Evolutionary conservation across 1,284 basidiomycete species (phyloP).

Genomic region (Malassezia dermatis): DNA sequence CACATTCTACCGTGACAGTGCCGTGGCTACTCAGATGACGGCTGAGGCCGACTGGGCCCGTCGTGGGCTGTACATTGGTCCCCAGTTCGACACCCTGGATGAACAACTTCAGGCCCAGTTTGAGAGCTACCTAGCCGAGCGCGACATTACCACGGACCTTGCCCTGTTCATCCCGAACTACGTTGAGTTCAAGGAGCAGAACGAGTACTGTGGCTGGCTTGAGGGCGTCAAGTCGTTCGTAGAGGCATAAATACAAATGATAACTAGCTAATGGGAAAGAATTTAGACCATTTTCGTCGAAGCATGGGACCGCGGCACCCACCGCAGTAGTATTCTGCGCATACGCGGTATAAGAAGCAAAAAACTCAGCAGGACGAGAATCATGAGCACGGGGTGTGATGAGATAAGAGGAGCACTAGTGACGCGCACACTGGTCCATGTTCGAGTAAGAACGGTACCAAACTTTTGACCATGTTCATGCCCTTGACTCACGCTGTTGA

Average conservation of each 20-base stretch:
- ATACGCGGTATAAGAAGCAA: constrained; percentile 8
- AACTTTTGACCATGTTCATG: not conserved
- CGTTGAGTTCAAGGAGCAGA: constrained; percentile 47
- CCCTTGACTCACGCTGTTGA: not conserved
- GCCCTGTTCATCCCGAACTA: constrained; percentile 51
- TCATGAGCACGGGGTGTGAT: constrained; percentile 4
- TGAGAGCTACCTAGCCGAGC: constrained; percentile 68
- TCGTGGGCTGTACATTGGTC: constrained; percentile 80
- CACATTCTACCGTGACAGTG: constrained; percentile 66
- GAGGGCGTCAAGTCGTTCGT: constrained; percentile 72
- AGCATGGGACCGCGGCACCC: not conserved
- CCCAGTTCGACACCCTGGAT: constrained; percentile 85
- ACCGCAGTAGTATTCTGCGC: constrained; percentile 3
- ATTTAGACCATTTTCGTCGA: constrained; percentile 11
- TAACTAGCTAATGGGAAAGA: not conserved
- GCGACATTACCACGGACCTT: constrained; percentile 71
- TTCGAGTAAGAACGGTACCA: constrained; percentile 9
- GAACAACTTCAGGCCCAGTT: constrained; percentile 74
- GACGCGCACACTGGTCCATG: not conserved
- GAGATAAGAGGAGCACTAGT: not conserved
- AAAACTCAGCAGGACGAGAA: not conserved
- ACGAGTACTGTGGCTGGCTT: constrained; percentile 86
- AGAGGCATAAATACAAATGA: constrained; percentile 53
- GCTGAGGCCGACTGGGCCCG: constrained; percentile 88
- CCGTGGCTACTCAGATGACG: constrained; percentile 65